Percentiles rank a stretch among this genome's conserved stretches.
Conservation (phyloP, 2,329 filamentous ascomycete species). For the Neopestalotiopsis rosae region DNA sequence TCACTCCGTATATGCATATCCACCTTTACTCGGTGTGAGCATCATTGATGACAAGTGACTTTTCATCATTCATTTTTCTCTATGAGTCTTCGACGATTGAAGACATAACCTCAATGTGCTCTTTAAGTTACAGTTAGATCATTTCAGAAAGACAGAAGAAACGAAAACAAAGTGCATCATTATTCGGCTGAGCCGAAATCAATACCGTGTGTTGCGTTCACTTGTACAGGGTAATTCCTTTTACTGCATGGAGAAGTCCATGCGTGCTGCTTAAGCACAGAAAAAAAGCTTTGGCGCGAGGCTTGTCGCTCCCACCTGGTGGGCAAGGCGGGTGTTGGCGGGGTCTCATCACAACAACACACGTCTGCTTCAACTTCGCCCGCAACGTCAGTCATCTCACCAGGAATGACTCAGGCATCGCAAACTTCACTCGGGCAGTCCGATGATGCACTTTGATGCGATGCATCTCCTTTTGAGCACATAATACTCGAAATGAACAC, state of each 20-base stretch:
- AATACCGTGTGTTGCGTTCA: background rate
- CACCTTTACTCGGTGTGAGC: background rate
- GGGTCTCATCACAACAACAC: slow-evolving; percentile 2
- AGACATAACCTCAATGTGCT: too few species aligned
- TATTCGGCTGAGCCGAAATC: background rate
- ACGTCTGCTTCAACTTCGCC: slow-evolving; percentile 2
- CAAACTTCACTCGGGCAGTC: background rate
- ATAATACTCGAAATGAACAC: background rate
- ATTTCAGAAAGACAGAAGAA: background rate
- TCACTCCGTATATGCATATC: background rate
- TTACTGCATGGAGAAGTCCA: background rate
- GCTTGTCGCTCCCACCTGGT: background rate
- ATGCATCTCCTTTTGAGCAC: background rate
- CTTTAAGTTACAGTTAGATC: too few species aligned
- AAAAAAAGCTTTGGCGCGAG: background rate
- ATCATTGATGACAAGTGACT: too few species aligned
- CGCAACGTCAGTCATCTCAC: slow-evolving; percentile 5
- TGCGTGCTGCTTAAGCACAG: background rate
- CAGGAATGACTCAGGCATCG: background rate
- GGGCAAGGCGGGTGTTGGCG: background rate
- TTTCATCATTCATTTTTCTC: background rate
- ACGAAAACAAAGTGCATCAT: background rate
- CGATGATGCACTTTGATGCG: background rate
- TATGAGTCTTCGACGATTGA: too few species aligned
- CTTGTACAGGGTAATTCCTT: background rate